Evolutionary conservation across 129 eudicot genomes (phyloP).

Genomic region (Rutidosis leptorrhynchoides): DNA sequence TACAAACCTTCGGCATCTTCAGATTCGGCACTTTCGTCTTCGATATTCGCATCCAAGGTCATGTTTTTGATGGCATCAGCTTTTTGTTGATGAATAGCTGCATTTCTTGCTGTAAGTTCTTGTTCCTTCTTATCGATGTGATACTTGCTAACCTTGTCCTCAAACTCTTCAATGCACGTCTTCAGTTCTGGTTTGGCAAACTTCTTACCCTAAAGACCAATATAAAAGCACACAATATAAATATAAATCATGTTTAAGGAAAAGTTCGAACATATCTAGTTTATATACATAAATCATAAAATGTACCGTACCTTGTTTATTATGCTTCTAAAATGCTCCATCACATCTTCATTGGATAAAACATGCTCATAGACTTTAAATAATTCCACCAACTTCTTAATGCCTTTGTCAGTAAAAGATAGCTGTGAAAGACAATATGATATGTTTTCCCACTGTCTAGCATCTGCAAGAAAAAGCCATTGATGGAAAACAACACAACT

Average conservation of each 20-base stretch:
- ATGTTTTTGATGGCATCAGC: conserved; percentile 51
- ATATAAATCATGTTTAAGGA: background rate
- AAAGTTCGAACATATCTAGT: background rate
- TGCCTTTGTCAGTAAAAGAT: conserved; percentile 88
- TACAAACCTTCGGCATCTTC: conserved; percentile 58
- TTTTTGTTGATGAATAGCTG: conserved; percentile 73
- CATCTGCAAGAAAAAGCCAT: conserved; percentile 52
- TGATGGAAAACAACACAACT: conserved; percentile 9
- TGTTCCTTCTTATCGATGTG: conserved; percentile 88
- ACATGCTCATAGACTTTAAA: conserved; percentile 85
- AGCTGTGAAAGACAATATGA: conserved; percentile 95
- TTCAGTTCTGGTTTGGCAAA: conserved; percentile 91
- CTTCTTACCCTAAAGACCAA: conserved; percentile 64
- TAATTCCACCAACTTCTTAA: conserved; percentile 78
- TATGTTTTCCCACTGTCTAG: conserved; percentile 82
- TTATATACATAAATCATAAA: background rate
- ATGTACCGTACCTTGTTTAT: conserved; percentile 84
- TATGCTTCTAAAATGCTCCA: conserved; percentile 80
- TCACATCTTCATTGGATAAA: conserved; percentile 72
- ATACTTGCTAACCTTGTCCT: conserved; percentile 66
- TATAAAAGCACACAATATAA: conserved; percentile 4
- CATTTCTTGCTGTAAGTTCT: conserved; percentile 79
- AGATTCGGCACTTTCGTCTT: conserved; percentile 48
- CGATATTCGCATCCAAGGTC: conserved; percentile 25
- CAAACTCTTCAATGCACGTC: conserved; percentile 79